Percentiles rank a stretch among this genome's conserved stretches.
phyloP scores from a whole-genome alignment of 805 yeast species.

The Yarrowia divulgata region DNA sequence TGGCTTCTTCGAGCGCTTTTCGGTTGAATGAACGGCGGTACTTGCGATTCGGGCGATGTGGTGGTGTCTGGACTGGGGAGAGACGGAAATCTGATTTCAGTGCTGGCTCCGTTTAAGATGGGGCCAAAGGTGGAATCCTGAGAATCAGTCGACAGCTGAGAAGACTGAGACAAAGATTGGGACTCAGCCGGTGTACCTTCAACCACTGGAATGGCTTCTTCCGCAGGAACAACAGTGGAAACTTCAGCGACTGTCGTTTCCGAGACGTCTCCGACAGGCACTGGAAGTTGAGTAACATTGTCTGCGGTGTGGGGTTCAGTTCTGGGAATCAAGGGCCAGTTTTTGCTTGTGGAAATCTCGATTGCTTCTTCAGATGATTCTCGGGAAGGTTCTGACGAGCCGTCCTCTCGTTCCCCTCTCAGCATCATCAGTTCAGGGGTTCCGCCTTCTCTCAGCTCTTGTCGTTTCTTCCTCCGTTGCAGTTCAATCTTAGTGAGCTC shows the following conservation, averaged over 20 bases:
- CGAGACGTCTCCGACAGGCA: constrained; percentile 1
- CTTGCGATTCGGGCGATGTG: constrained; percentile 5
- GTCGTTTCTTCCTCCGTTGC: background rate
- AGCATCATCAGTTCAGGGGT: constrained; percentile 1
- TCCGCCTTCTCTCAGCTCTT: background rate
- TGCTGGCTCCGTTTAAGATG: background rate
- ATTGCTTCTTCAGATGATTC: background rate
- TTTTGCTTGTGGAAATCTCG: constrained; percentile 18
- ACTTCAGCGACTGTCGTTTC: background rate
- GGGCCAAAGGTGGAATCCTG: constrained; percentile 3
- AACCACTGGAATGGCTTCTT: background rate
- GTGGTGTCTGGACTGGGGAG: constrained; percentile 31
- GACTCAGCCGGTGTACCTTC: background rate
- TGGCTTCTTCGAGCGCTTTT: background rate
- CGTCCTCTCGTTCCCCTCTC: background rate
- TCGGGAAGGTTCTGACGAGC: background rate
- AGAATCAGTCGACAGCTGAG: background rate
- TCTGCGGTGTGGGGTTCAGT: background rate
- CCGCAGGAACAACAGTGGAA: constrained; percentile 11
- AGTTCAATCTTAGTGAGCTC: constrained; percentile 27
- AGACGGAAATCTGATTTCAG: constrained; percentile 26
- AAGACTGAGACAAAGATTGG: background rate
- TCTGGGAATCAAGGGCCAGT: constrained; percentile 20
- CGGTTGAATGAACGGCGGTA: constrained; percentile 29
- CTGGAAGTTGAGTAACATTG: background rate